Evolutionary conservation across 2,329 filamentous ascomycete species (phyloP), one percentile per base, ranked within the genome.

Genomic region (Trichoderma sp.): DNA sequence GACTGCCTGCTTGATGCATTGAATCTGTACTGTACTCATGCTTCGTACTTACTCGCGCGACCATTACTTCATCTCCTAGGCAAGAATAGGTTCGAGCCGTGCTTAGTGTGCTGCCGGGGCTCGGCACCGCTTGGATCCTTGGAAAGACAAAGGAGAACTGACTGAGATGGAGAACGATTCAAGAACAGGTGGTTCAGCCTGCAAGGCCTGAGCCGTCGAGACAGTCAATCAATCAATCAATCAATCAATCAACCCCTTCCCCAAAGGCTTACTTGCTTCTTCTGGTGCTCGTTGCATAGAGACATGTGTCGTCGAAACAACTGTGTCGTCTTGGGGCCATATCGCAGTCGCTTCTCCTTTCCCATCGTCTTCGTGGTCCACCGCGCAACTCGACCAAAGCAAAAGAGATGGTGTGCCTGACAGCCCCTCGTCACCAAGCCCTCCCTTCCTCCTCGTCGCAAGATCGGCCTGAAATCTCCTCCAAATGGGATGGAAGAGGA

Each of bases 401-500:
- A 14, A 28, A 21, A 55, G 28, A 39, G 58, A 61, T 15, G 50
- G 59, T 55, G 50, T 47, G 59, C 59, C 41, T 63, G 61, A 44
- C 61, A 52, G 52, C 61, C 61, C 61, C 61, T 57, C 61, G 34
- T 39, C 34, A 39, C 34, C 34, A 39, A 39, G 10, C 7, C 34
- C 34, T 39, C 12, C 12, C 5, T 14, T 56, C 61, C 43, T 28
- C 19, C 28, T 57, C 24, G 61, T 57, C 21, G 61, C 51, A 48
- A 57, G 61, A 63, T 63, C 61, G 61, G 52, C 51, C 52, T 30
- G 50, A 57, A 63, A 52, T 57, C 61, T 63, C 7, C 61, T 61
- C 58, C 19, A 19, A 52, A n/a, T 51, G 30, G 57, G 57, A 24
- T 10, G n/a, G 48, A 26, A 26, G 19, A 7, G 47, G 59, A 54